phyloP scores from a whole-genome alignment of 2,329 filamentous ascomycete species.

The Hypomyces perniciosus region DNA sequence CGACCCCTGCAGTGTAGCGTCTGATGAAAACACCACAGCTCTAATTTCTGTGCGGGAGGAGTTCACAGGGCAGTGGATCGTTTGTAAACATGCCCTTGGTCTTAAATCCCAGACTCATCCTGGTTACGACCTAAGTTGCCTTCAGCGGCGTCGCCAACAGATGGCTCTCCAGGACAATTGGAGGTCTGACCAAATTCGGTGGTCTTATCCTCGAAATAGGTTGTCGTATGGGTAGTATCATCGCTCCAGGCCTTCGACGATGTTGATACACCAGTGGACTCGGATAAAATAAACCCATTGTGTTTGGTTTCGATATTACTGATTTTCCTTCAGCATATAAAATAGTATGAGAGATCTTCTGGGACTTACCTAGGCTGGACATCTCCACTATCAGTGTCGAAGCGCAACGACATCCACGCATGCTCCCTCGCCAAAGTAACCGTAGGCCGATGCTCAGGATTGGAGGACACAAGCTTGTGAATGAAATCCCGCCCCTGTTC shows the following conservation, averaged over 20 bases:
- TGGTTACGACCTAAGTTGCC: not conserved
- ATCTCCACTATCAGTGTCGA: not conserved
- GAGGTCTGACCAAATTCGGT: not conserved
- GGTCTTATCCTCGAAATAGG: too few species aligned
- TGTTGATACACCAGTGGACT: not conserved
- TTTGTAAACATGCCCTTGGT: not conserved
- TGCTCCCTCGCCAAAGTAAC: not conserved
- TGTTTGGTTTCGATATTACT: not conserved
- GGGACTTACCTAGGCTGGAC: not conserved
- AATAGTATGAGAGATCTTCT: not conserved
- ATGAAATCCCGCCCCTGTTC: not conserved
- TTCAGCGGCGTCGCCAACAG: not conserved
- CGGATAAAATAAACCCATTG: not conserved
- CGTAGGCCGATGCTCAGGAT: not conserved
- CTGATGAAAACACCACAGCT: too few species aligned
- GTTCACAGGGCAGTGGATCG: not conserved
- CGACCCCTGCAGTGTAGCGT: too few species aligned
- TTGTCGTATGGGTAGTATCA: not conserved
- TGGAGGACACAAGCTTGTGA: not conserved
- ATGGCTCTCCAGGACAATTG: not conserved
- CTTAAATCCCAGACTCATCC: too few species aligned
- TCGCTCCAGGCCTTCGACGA: slow-evolving; percentile 3
- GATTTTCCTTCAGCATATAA: not conserved
- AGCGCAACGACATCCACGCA: not conserved
- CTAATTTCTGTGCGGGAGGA: too few species aligned